These are phyloP conservation scores for Kwoniella mangroviensis DNA, from an alignment of 768 basidiomycete species.

Conservation along the genomic window DNA sequence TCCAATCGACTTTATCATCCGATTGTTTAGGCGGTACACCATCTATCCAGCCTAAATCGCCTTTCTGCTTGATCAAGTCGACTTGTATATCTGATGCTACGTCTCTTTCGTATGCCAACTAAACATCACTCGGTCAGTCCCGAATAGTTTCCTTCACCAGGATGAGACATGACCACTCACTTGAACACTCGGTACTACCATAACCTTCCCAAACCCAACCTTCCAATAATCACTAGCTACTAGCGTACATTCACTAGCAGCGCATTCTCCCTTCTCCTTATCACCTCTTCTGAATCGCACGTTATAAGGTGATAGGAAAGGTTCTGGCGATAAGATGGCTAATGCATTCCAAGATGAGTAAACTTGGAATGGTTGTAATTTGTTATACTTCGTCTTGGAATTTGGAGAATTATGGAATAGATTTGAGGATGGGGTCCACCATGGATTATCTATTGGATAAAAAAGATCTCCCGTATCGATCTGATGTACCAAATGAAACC, in stretches of 20 bases:
- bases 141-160: no score
- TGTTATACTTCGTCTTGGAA: constrained; percentile 30
- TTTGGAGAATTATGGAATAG: constrained; percentile 45
- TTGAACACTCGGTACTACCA: constrained; percentile 56
- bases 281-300: constrained; percentile 53
- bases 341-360: constrained; percentile 57
- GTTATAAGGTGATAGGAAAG: constrained; percentile 49
- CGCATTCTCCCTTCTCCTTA: constrained; percentile 46
- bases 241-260: constrained; percentile 51
- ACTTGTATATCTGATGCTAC: constrained; percentile 42
- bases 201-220: constrained; percentile 48
- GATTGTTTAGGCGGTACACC: constrained; percentile 40
- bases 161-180: constrained; percentile 29
- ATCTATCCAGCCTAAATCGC: constrained; percentile 45
- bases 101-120: constrained; percentile 46
- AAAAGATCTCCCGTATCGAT: constrained; percentile 53
- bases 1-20: constrained; percentile 34
- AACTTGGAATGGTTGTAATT: constrained; percentile 51
- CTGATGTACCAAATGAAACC: no score
- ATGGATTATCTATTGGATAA: constrained; percentile 51
- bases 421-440: constrained; percentile 53
- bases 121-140: background rate
- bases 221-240: constrained; percentile 54
- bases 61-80: constrained; percentile 35
- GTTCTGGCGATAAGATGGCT: constrained; percentile 50